Evolutionary conservation across 164 flowering plant genomes (phyloP).

Genomic region (Vitis vinifera): DNA sequence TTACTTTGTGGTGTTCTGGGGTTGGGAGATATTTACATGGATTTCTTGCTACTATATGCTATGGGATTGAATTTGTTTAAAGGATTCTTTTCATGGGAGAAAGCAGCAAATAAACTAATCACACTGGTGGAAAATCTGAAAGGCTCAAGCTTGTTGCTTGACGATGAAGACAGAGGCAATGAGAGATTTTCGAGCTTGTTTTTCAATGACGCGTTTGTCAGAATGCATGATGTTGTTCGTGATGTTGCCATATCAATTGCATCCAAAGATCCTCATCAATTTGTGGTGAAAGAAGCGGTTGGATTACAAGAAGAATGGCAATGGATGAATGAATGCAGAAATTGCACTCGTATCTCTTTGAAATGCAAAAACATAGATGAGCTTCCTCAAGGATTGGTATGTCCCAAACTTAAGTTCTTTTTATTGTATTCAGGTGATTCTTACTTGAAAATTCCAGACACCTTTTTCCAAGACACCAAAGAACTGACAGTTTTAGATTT

Average conservation of each 20-base stretch:
- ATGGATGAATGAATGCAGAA: neutral
- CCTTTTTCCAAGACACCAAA: too few relatives aligned
- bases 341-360: neutral
- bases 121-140: neutral
- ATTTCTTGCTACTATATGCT: neutral
- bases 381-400: neutral
- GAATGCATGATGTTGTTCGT: neutral
- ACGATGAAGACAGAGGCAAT: neutral
- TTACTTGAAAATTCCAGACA: neutral
- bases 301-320: neutral
- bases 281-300: neutral
- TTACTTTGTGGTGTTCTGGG: too few relatives aligned
- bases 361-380: neutral
- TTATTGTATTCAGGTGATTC: neutral
- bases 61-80: neutral
- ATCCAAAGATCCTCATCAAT: neutral
- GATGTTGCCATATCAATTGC: neutral
- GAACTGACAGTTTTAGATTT: neutral
- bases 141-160: neutral
- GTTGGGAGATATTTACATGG: too few relatives aligned
- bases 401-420: neutral
- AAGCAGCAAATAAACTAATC: neutral
- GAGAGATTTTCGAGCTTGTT: fast-evolving
- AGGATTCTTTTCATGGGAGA: neutral
- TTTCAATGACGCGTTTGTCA: neutral